phyloP scores from a whole-genome alignment of 2,329 filamentous ascomycete genomes.

The Helicocarpus griseus region DNA sequence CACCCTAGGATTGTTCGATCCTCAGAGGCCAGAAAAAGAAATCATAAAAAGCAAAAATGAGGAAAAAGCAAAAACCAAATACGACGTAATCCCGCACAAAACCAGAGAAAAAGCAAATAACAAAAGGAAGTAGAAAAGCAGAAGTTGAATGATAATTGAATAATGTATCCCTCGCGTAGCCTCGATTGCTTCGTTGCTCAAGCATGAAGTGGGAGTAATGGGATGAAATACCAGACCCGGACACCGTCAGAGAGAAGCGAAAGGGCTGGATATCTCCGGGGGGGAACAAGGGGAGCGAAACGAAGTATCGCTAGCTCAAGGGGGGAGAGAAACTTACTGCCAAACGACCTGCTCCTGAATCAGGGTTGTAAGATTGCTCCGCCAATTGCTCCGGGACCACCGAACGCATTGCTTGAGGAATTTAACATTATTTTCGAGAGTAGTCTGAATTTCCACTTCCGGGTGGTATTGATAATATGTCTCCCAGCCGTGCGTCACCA shows the following conservation, averaged over 20 bases:
- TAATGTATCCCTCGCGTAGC: no score
- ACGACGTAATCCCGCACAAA: background rate
- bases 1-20: background rate
- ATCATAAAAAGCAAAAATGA: slow-evolving; percentile 12
- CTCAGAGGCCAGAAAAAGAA: slow-evolving; percentile 14
- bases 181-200: no score
- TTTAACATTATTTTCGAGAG: slow-evolving; percentile 76
- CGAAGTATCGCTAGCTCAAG: slow-evolving; percentile 5
- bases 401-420: slow-evolving; percentile 89
- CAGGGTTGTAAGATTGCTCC: slow-evolving; percentile 89
- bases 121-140: background rate
- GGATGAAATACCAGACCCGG: background rate
- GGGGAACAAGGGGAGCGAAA: slow-evolving; percentile 9
- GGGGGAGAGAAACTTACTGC: slow-evolving; percentile 54
- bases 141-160: background rate
- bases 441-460: slow-evolving; percentile 86
- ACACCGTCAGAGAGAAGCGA: no score
- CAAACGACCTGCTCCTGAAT: slow-evolving; percentile 74
- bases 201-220: no score
- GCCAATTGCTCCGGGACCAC: slow-evolving; percentile 96
- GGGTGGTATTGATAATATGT: slow-evolving; percentile 91
- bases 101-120: background rate
- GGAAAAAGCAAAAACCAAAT: background rate
- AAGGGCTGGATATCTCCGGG: background rate
- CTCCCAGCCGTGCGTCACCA: slow-evolving; percentile 85